Base-by-base conservation (phyloP, 2,329 filamentous ascomycete genomes). In the Curvularia lunata region DNA sequence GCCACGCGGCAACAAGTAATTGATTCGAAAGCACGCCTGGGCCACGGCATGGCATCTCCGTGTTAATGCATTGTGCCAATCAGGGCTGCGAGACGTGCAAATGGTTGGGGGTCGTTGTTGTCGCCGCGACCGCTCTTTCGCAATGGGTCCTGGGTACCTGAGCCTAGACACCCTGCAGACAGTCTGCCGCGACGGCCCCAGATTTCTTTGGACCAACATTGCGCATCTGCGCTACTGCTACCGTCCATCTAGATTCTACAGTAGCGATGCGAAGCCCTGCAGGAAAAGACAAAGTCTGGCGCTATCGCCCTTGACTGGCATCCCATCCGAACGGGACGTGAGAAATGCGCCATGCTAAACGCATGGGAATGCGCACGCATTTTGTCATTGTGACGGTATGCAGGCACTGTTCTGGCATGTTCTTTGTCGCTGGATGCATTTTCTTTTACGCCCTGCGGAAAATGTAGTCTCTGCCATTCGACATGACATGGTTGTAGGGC, bases 1-100 rank as follows among this genome's bases (percentile, higher is more conserved):
- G 56, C 52, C 52, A 58, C 52, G 47, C 52, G 52, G 52, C 47
- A 41, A 27, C 43, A 34, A 49, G 41, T 45, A 18, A 55, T 58
- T 58, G 47, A 55, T 55, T 40, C 19, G 10, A 21, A 37, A 34
- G 8, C 4, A 23, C 5, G 13, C 40, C 41, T 38, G 32, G 34
- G 18, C 49, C 30, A 21, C 28, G 38, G 32, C 34, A 28, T 38
- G 13, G 16, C 16, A 8, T n/a, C 23, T 40, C 47, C 34, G 38
- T 49, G 16, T 21, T 12, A 21, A 19, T 38, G 13, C 9, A 49
- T 12, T 40, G 23, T 38, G 16, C 47, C 34, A 49, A 49, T 49
- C 34, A 40, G n/a, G n/a, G 23, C 13, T 19, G 47, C 34, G 23
- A 13, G 12, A 9, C 8, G 18, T 28, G 47, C 23, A 49, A 18